A percentile compares a stretch with the other conserved stretches of the same genome.
These are phyloP conservation scores for Climacium dendroides DNA, from an alignment of 225 moss, liverwort and hornwort genomes.

Conservation along the genomic window DNA sequence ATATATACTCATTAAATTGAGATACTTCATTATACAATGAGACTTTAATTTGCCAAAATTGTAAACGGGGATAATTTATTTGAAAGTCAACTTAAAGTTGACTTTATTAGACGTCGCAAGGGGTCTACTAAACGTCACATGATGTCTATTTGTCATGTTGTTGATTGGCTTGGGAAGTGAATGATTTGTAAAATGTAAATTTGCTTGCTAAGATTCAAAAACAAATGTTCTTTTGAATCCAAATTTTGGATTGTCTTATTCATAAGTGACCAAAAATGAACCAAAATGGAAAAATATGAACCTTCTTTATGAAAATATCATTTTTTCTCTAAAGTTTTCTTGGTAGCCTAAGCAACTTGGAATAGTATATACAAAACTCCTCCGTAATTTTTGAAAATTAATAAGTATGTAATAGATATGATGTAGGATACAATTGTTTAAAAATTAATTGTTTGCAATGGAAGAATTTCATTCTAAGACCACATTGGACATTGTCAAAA, in stretches of 20 bases:
- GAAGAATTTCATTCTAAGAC: background rate
- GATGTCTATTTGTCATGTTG: no score
- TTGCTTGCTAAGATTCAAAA: background rate
- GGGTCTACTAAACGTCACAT: no score
- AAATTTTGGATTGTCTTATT: background rate
- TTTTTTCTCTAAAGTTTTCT: background rate
- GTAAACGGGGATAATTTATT: no score
- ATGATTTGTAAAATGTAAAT: background rate
- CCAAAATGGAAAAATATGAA: background rate
- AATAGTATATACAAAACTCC: background rate
- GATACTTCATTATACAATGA: no score
- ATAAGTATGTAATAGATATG: background rate
- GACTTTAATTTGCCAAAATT: no score
- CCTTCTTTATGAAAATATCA: background rate
- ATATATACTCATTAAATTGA: no score
- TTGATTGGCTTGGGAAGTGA: no score
- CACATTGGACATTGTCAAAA: background rate
- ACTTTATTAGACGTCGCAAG: no score
- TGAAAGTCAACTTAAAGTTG: no score
- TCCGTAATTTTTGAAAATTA: background rate
- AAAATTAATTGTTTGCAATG: background rate
- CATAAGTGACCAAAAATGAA: background rate
- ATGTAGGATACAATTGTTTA: background rate
- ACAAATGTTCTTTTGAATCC: background rate
- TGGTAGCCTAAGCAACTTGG: fast-evolving